Percentiles rank a stretch among this genome's conserved stretches.
Evolutionary conservation across 164 flowering plant species (phyloP).

Genomic region (Macadamia integrifolia): DNA sequence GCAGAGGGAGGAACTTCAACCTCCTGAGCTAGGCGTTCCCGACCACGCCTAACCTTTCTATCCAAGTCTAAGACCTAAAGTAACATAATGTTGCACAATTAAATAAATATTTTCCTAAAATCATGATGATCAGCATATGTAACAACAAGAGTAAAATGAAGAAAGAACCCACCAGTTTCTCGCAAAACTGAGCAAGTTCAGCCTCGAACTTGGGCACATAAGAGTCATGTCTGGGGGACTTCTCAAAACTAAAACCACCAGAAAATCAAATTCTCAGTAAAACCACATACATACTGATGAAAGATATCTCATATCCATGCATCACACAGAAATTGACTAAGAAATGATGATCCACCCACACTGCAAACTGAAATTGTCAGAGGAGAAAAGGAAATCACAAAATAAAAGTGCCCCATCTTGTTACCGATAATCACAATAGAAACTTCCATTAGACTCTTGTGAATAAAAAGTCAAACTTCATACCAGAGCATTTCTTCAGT

Average conservation of each 20-base stretch:
- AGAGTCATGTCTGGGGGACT: conserved; percentile 66
- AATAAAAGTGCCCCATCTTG: no score
- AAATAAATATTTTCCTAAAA: neutral
- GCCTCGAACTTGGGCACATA: conserved; percentile 67
- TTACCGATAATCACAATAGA: no score
- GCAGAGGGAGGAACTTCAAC: conserved; percentile 54
- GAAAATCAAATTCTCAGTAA: conserved; percentile 4
- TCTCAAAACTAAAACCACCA: conserved; percentile 51
- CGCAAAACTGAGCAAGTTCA: conserved; percentile 69
- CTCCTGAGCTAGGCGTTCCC: conserved; percentile 70
- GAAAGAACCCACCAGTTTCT: conserved; percentile 51
- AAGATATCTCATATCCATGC: neutral
- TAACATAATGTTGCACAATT: neutral
- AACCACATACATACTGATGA: neutral
- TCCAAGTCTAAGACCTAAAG: conserved; percentile 67
- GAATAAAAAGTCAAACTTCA: no score
- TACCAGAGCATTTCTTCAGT: no score
- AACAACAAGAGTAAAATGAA: neutral
- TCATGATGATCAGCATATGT: neutral
- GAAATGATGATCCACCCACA: neutral
- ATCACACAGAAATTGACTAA: neutral
- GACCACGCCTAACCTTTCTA: conserved; percentile 73
- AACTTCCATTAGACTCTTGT: no score
- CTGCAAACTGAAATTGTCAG: no score
- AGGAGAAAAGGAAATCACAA: no score